Percentiles rank a stretch among this genome's conserved stretches.
These are phyloP conservation scores for Trichomonas vaginalis DNA, from an alignment of 208 protist species.

Conservation along the genomic window DNA sequence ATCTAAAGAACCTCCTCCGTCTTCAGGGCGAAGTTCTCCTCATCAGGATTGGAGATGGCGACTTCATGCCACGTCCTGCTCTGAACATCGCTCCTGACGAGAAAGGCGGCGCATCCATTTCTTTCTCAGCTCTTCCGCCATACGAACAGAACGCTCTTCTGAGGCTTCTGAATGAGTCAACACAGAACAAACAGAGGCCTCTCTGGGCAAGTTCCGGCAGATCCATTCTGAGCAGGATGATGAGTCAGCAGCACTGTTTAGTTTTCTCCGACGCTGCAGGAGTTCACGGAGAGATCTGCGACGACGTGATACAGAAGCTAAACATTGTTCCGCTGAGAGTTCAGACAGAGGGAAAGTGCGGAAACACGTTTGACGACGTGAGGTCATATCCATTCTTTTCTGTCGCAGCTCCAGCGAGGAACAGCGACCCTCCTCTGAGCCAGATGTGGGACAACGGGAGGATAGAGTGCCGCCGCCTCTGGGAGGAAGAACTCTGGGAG, in stretches of 20 bases:
- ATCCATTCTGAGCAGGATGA: not conserved
- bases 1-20: not conserved
- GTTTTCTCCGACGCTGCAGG: not conserved
- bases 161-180: not conserved
- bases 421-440: not conserved
- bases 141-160: not conserved
- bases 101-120: not conserved
- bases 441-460: not conserved
- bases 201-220: not conserved
- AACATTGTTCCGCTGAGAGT: not conserved
- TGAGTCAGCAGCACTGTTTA: not conserved
- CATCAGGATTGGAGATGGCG: not conserved
- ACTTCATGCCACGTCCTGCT: not conserved
- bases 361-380: not conserved
- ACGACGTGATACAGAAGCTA: not conserved
- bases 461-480: not conserved
- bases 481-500: conserved; percentile 2
- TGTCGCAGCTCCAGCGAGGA: not conserved
- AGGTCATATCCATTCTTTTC: not conserved
- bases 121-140: not conserved
- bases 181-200: not conserved
- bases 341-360: not conserved
- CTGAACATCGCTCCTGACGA: not conserved
- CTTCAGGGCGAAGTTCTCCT: not conserved
- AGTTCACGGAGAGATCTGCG: not conserved